Percentiles rank a stretch among this genome's conserved stretches.
These are phyloP conservation scores for Flaveria trinervia DNA, from an alignment of 129 eudicot genomes.

Conservation along the genomic window DNA sequence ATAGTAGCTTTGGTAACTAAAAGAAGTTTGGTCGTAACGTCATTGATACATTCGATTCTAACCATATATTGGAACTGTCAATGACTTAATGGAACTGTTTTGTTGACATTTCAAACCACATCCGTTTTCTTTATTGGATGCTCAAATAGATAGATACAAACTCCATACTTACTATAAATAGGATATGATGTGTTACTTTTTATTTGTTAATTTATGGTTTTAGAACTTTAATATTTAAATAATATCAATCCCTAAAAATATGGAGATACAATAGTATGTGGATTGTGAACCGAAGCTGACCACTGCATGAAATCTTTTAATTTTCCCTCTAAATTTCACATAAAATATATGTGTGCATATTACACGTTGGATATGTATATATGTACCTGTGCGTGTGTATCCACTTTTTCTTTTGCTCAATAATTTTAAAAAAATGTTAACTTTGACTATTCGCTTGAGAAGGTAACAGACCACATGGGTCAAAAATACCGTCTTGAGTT, in stretches of 20 bases:
- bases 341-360: background rate
- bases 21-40: background rate
- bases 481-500: background rate
- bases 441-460: constrained; percentile 10
- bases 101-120: constrained; percentile 19
- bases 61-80: background rate
- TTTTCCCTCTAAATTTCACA: background rate
- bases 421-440: background rate
- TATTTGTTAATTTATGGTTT: background rate
- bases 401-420: background rate
- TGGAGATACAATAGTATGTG: background rate
- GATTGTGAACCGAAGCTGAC: background rate
- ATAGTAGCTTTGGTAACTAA: too few species aligned
- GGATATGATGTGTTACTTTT: background rate
- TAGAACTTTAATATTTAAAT: too few species aligned
- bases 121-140: background rate
- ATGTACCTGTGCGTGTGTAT: background rate
- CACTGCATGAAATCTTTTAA: background rate
- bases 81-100: background rate
- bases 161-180: background rate
- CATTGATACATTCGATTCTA: background rate
- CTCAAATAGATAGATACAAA: background rate
- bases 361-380: too few species aligned
- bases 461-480: background rate
- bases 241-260: too few species aligned